Percentiles rank a stretch among this genome's conserved stretches.
These are phyloP conservation scores for Fonsecaea erecta DNA, from an alignment of 2,329 filamentous ascomycete species.

Conservation along the genomic window DNA sequence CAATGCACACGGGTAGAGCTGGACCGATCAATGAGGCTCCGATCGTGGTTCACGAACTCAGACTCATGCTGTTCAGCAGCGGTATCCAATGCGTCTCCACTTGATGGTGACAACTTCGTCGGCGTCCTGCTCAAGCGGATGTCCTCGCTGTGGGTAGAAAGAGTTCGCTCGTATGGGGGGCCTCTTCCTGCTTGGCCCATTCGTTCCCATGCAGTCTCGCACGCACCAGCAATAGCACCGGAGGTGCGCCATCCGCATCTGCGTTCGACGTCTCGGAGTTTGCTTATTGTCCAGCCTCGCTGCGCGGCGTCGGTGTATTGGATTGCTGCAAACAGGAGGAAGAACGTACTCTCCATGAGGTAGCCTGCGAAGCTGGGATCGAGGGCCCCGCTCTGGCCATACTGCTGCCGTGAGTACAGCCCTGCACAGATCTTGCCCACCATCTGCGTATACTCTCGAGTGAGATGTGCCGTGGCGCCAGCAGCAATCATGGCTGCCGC, in stretches of 20 bases:
- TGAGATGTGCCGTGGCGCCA: conserved; percentile 74
- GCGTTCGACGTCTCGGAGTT: conserved; percentile 74
- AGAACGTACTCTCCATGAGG: conserved; percentile 79
- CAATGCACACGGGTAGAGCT: conserved; percentile 69
- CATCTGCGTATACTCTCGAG: conserved; percentile 70
- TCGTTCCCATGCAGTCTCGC: conserved; percentile 77
- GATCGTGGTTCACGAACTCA: conserved; percentile 47
- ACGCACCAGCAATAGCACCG: conserved; percentile 78
- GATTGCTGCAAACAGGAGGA: conserved; percentile 84
- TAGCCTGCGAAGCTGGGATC: conserved; percentile 79
- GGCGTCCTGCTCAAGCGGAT: conserved; percentile 38
- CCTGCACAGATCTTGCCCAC: conserved; percentile 83
- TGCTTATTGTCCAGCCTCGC: conserved; percentile 75
- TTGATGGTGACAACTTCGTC: conserved; percentile 53
- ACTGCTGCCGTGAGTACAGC: conserved; percentile 47
- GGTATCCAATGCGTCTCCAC: conserved; percentile 11
- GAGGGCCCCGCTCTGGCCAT: conserved; percentile 55
- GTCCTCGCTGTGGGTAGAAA: conserved; percentile 35
- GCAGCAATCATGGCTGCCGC: conserved; percentile 87
- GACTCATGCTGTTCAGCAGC: conserved; percentile 35
- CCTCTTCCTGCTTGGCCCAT: conserved; percentile 65
- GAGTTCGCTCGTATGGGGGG: conserved; percentile 68
- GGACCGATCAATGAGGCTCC: conserved; percentile 65
- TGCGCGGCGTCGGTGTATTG: conserved; percentile 74
- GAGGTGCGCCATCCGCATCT: conserved; percentile 89